phyloP scores from a whole-genome alignment of 768 basidiomycete genomes.

The Leccinum longicurvipes region DNA sequence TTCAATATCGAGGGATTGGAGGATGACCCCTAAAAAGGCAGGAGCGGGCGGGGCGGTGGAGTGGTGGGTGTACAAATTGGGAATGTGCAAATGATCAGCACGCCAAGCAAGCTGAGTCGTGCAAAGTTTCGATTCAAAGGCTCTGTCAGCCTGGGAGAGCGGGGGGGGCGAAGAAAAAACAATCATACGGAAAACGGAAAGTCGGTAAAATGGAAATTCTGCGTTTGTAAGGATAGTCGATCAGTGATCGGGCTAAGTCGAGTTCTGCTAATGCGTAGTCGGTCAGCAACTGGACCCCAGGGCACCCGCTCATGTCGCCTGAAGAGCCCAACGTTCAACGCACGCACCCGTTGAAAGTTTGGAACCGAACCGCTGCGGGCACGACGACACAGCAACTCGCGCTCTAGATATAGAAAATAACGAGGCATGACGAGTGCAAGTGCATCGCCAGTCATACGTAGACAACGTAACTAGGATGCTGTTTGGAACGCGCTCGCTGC shows the following conservation, averaged over 20 bases:
- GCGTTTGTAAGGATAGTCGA: slow-evolving; percentile 11
- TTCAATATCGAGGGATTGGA: slow-evolving; percentile 20
- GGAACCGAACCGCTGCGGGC: slow-evolving; percentile 5
- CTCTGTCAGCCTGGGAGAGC: neutral
- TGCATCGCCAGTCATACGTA: neutral
- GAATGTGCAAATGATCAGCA: slow-evolving; percentile 6
- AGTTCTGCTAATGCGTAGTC: neutral
- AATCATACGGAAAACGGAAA: slow-evolving; percentile 6
- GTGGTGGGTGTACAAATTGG: neutral
- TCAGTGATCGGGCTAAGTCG: slow-evolving; percentile 17
- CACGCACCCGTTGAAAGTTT: neutral
- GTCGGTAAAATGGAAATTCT: slow-evolving; percentile 13
- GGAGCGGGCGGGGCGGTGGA: slow-evolving; percentile 9
- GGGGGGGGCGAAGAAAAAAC: neutral
- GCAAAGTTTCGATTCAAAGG: neutral
- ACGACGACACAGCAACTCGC: neutral
- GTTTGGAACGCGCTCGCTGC: neutral
- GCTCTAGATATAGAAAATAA: neutral
- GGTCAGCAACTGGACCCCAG: slow-evolving; percentile 4
- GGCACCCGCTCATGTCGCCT: slow-evolving; percentile 8
- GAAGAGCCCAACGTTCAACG: neutral
- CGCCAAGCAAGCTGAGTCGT: slow-evolving; percentile 4
- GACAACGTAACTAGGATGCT: neutral
- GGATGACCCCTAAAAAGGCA: slow-evolving; percentile 28
- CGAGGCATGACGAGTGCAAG: neutral